Base-by-base conservation (phyloP, 306 rosid species). In the Senna tora region DNA sequence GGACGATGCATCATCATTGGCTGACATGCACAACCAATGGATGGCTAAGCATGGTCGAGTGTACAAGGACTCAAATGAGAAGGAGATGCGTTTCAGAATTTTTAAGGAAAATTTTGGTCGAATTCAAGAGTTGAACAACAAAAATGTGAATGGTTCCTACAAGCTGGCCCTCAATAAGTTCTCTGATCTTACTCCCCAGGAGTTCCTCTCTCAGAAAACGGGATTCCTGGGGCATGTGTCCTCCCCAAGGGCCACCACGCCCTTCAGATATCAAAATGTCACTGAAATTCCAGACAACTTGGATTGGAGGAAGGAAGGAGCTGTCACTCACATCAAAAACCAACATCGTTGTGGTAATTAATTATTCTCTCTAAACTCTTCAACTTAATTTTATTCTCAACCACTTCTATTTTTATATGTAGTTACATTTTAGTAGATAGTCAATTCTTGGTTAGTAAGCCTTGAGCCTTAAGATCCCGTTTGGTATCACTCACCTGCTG, bases 101-200 rank as follows among this genome's bases (percentile, higher is more conserved):
- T 78, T 52, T 75, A 58, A 65, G 22, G 67, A 56, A 17, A 80
- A 79, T 38, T 75, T 58, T 3, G 61, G 64, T 15, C 39, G 47
- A 0, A 65, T 49, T 0, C 72, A 77, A 33, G 10, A 34, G 16
- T 68, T 38, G 2, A 79, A 73, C 52, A 32, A 6, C 1, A 47
- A 51, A n/a, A 51, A 73, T 42, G 56, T 69, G 17, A 51, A 73
- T 42, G 56, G 69, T 47, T 25, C 72, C 20, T 77, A 76, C 52
- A 80, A 69, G 56, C 54, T 80, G 5, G 55, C 53, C 3, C 21
- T 80, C 72, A 83, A 25, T 36, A 51, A 51, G 28, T 51, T 51
- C 7, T 8, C 57, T 16, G 57, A 51, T 51, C 16, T 51, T 0
- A 17, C 28, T 6, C 1, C 7, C 4, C 28, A 51, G 4, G 57